Conservation (phyloP, 345 rosid species). For the Linum tenue region DNA sequence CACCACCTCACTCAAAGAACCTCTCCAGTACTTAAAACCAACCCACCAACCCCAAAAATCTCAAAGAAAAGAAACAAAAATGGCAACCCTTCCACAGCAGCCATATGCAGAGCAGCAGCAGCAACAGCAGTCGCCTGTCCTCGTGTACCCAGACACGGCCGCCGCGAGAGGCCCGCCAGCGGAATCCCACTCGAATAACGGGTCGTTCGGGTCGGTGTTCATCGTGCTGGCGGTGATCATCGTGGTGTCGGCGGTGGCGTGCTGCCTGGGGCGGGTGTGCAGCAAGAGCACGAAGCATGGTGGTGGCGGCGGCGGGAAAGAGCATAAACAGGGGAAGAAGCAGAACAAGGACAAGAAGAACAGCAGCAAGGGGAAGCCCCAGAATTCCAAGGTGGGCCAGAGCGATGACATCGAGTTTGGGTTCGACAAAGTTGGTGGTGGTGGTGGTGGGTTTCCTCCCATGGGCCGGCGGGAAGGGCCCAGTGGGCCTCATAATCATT, state of each 20-base stretch:
- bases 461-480: background rate
- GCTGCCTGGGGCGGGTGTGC: constrained; percentile 51
- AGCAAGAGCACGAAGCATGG: constrained; percentile 12
- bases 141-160: constrained; percentile 45
- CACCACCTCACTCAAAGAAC: constrained; percentile 45
- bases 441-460: background rate
- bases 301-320: background rate
- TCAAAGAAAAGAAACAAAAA: background rate
- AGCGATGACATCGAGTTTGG: background rate
- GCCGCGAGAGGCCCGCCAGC: constrained; percentile 27
- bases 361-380: background rate
- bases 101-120: constrained; percentile 21
- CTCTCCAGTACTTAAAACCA: constrained; percentile 4
- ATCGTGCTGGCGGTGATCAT: constrained; percentile 50
- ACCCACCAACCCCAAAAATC: background rate
- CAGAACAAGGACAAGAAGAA: background rate
- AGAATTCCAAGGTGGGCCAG: background rate
- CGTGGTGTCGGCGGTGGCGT: constrained; percentile 44
- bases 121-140: constrained; percentile 32
- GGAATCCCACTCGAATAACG: constrained; percentile 35
- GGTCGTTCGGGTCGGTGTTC: constrained; percentile 63
- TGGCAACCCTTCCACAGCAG: constrained; percentile 7
- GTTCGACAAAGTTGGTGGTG: constrained; percentile 4
- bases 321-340: background rate
- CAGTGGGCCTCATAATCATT: background rate